phyloP scores from a whole-genome alignment of 345 rosid species.

The Salix arbutifolia region DNA sequence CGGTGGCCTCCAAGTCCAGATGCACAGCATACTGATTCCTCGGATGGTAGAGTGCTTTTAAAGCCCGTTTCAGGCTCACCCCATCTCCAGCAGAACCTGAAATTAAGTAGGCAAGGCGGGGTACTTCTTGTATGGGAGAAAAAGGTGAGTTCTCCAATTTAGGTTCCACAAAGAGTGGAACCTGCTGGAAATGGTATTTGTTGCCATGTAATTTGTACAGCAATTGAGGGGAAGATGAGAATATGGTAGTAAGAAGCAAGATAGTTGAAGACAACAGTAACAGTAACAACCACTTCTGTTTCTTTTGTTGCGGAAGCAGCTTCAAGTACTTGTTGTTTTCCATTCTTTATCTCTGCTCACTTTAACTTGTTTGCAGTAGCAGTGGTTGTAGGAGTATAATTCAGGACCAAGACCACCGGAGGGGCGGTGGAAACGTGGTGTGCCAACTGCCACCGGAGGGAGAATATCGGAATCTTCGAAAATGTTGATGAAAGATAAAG shows the following conservation, averaged over 20 bases:
- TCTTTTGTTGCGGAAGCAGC: constrained; percentile 25
- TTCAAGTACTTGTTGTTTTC: constrained; percentile 6
- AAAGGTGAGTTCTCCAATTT: constrained; percentile 29
- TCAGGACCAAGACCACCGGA: background rate
- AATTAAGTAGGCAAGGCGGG: constrained; percentile 66
- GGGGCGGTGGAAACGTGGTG: too few species aligned
- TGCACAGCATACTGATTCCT: constrained; percentile 76
- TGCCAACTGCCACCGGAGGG: too few species aligned
- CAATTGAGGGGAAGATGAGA: constrained; percentile 27
- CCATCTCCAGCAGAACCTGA: constrained; percentile 84
- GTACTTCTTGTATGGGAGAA: constrained; percentile 24
- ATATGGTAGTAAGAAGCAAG: constrained; percentile 26
- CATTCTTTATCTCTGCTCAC: background rate
- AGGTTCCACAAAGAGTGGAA: constrained; percentile 51
- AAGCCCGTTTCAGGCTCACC: constrained; percentile 58
- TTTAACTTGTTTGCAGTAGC: background rate
- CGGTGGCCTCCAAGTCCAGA: constrained; percentile 74
- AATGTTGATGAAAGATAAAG: too few species aligned
- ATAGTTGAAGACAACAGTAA: constrained; percentile 39
- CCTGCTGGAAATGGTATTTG: background rate
- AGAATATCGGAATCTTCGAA: too few species aligned
- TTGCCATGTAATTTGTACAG: constrained; percentile 4
- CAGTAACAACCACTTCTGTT: constrained; percentile 45
- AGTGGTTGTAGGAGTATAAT: background rate
- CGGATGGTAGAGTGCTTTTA: constrained; percentile 83